Evolutionary conservation across 164 flowering plant species (phyloP).

Genomic region (Liriodendron chinense): DNA sequence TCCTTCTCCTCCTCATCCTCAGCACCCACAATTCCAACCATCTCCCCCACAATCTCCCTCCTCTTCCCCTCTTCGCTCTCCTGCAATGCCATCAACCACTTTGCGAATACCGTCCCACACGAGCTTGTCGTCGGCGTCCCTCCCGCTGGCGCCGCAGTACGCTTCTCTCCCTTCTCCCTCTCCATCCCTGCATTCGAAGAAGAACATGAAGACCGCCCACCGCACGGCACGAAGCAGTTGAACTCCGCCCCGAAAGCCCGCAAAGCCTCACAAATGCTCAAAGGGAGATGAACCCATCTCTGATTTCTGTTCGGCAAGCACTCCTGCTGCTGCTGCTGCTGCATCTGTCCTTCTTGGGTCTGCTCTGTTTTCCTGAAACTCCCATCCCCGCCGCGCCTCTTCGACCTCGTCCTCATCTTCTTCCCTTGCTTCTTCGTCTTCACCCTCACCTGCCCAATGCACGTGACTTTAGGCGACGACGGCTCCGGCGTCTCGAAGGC

Average conservation of each 20-base stretch:
- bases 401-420: constrained; percentile 52
- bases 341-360: constrained; percentile 7
- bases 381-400: constrained; percentile 27
- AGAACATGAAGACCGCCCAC: constrained; percentile 36
- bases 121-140: constrained; percentile 20
- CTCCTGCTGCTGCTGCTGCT: constrained; percentile 30
- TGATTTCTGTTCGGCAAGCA: constrained; percentile 52
- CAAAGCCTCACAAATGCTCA: constrained; percentile 77
- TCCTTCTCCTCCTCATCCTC: constrained; percentile 3
- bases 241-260: constrained; percentile 70
- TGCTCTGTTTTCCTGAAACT: constrained; percentile 61
- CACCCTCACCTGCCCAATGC: constrained; percentile 88
- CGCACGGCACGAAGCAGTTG: constrained; percentile 69
- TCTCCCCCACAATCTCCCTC: constrained; percentile 38
- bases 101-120: constrained; percentile 59
- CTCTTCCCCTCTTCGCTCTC: constrained; percentile 45
- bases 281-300: constrained; percentile 85
- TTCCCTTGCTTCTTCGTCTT: constrained; percentile 79
- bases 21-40: constrained; percentile 6
- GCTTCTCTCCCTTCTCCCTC: constrained; percentile 22
- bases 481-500: constrained; percentile 79
- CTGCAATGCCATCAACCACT: constrained; percentile 65
- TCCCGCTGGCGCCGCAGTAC: background rate
- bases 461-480: constrained; percentile 87
- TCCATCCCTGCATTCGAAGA: constrained; percentile 26